Percentiles rank a stretch among this genome's conserved stretches.
phyloP scores from a whole-genome alignment of 352 stramenopile genomes.

The Pythium monospermum region DNA sequence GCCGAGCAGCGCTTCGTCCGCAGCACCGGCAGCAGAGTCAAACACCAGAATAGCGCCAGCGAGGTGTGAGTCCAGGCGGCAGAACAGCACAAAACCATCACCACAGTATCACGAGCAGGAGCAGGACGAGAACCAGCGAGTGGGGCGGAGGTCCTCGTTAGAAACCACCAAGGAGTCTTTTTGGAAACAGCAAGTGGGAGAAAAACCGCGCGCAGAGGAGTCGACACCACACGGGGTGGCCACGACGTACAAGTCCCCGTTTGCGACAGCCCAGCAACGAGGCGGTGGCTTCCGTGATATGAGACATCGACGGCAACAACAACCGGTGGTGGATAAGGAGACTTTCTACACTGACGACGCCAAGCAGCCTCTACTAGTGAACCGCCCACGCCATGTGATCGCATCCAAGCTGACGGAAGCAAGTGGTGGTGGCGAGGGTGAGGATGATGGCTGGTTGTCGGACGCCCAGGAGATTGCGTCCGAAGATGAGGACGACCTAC shows the following conservation, averaged over 20 bases:
- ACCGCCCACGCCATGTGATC: conserved; percentile 36
- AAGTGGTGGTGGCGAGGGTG: conserved; percentile 24
- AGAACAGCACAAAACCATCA: not conserved
- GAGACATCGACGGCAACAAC: not conserved
- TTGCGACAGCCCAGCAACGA: conserved; percentile 14
- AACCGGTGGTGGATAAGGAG: conserved; percentile 22
- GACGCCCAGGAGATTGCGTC: conserved; percentile 43
- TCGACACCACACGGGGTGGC: not conserved
- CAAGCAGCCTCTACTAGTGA: conserved; percentile 12
- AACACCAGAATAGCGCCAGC: not conserved
- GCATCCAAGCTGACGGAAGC: conserved; percentile 25
- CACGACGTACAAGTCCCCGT: conserved; percentile 51
- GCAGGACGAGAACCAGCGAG: not conserved
- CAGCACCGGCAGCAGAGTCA: not conserved
- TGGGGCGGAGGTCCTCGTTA: conserved; percentile 2
- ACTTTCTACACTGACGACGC: conserved; percentile 36
- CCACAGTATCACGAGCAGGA: not conserved
- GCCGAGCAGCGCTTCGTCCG: not conserved
- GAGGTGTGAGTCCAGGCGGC: not conserved
- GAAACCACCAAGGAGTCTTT: conserved; percentile 6
- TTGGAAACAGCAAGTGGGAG: conserved; percentile 11
- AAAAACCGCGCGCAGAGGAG: not conserved
- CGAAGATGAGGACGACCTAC: conserved; percentile 6
- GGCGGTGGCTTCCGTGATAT: conserved; percentile 7
- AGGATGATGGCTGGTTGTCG: conserved; percentile 52